phyloP scores from a whole-genome alignment of 2,329 filamentous ascomycete genomes.

The Cytospora schulzeri region DNA sequence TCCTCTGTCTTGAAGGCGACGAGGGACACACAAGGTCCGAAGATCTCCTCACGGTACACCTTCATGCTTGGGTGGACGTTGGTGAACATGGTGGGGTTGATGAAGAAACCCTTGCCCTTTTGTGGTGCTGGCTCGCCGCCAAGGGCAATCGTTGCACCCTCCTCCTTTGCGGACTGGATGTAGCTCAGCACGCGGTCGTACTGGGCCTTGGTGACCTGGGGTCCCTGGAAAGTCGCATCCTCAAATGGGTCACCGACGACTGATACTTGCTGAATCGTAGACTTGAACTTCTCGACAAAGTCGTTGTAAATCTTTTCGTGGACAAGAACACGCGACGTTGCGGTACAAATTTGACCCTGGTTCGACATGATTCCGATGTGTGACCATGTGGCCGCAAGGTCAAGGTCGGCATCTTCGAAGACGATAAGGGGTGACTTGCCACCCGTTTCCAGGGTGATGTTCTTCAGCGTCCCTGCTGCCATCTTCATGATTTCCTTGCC shows the following conservation, averaged over 20 bases:
- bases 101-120: constrained; percentile 47
- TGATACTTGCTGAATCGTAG: constrained; percentile 57
- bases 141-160: constrained; percentile 62
- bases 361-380: constrained; percentile 55
- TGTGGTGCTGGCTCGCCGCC: constrained; percentile 61
- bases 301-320: constrained; percentile 60
- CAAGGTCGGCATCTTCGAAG: constrained; percentile 64
- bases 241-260: constrained; percentile 69
- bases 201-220: constrained; percentile 68
- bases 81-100: constrained; percentile 41
- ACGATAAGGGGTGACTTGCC: constrained; percentile 63
- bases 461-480: constrained; percentile 63
- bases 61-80: constrained; percentile 40
- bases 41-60: constrained; percentile 42
- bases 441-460: constrained; percentile 64
- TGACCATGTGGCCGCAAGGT: constrained; percentile 60
- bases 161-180: constrained; percentile 66
- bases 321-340: constrained; percentile 62
- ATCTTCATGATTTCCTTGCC: constrained; percentile 73
- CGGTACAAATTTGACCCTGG: constrained; percentile 63
- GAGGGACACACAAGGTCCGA: constrained; percentile 40
- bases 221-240: constrained; percentile 69
- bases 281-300: constrained; percentile 65
- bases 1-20: constrained; percentile 41
- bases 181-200: constrained; percentile 69